Evolutionary conservation across 2,329 filamentous ascomycete species (phyloP).

Genomic region (Neopestalotiopsis sp.): DNA sequence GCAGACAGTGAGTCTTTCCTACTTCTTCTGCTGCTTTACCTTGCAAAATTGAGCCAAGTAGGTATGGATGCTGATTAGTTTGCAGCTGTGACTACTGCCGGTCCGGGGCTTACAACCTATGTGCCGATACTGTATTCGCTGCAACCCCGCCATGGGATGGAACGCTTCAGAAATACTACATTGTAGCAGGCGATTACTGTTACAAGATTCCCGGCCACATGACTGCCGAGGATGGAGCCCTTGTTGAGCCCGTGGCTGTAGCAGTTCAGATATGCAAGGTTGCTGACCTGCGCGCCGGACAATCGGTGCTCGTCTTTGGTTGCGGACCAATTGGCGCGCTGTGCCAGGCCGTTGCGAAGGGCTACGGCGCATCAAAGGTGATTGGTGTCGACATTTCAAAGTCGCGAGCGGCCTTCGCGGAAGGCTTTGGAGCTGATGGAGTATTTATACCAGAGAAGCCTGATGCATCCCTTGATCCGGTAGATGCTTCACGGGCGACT

Average conservation of each 20-base stretch:
- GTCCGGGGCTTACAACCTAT: conserved; percentile 45
- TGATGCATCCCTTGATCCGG: conserved; percentile 35
- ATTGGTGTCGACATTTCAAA: conserved; percentile 51
- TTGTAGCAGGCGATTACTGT: conserved; percentile 49
- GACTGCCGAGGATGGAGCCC: conserved; percentile 53
- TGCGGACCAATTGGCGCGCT: conserved; percentile 55
- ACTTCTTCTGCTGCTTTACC: neutral
- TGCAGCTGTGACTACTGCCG: conserved; percentile 47
- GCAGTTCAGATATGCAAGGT: conserved; percentile 51
- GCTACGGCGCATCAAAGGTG: conserved; percentile 48
- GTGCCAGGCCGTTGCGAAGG: conserved; percentile 50
- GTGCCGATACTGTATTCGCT: conserved; percentile 51
- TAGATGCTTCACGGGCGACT: conserved; percentile 41
- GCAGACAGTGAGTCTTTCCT: conserved; percentile 29
- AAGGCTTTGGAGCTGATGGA: conserved; percentile 48
- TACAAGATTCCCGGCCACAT: conserved; percentile 51
- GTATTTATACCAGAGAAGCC: conserved; percentile 43
- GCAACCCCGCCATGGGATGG: conserved; percentile 55
- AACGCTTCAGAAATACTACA: conserved; percentile 54
- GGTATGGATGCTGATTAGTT: neutral
- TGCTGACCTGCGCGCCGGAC: conserved; percentile 43
- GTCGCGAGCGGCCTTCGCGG: conserved; percentile 46
- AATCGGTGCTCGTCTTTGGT: conserved; percentile 53
- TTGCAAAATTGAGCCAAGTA: neutral
- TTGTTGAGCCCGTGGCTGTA: conserved; percentile 58